Conservation (phyloP, 2,329 filamentous ascomycete genomes). For the Neonectria punicea region DNA sequence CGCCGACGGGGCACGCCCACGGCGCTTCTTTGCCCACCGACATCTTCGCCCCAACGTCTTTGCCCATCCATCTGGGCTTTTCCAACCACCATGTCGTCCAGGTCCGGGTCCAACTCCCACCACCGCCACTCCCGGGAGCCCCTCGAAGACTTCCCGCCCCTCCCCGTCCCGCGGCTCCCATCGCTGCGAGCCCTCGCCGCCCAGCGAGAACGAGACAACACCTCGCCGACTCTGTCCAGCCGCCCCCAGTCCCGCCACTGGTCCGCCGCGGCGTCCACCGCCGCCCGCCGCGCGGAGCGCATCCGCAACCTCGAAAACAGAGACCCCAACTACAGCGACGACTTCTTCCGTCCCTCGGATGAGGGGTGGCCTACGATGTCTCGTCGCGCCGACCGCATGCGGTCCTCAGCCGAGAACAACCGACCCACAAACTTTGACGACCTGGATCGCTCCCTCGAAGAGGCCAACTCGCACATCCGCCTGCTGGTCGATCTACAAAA, state of each 20-base stretch:
- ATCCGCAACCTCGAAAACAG: constrained; percentile 49
- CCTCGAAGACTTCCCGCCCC: constrained; percentile 46
- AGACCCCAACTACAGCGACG: constrained; percentile 41
- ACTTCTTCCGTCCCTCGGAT: constrained; percentile 44
- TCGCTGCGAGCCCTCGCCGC: constrained; percentile 46
- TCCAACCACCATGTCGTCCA: constrained; percentile 45
- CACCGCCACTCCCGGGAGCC: constrained; percentile 46
- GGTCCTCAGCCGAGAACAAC: constrained; percentile 35
- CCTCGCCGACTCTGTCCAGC: constrained; percentile 34
- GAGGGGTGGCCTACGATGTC: constrained; percentile 40
- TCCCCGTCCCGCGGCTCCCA: constrained; percentile 46
- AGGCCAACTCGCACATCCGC: constrained; percentile 56
- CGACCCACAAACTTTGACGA: constrained; percentile 49
- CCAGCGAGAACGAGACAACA: constrained; percentile 44
- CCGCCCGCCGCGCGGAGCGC: constrained; percentile 49
- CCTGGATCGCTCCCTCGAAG: constrained; percentile 52
- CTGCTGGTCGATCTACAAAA: constrained; percentile 55
- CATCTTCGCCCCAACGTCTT: background rate
- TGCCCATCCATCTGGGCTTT: background rate
- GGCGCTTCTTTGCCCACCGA: background rate
- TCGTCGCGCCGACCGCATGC: constrained; percentile 41
- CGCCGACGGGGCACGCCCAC: background rate
- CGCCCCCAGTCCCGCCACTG: constrained; percentile 39
- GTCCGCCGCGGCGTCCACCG: constrained; percentile 30
- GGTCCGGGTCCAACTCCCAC: constrained; percentile 45